A percentile compares a stretch with the other conserved stretches of the same genome.
These are phyloP conservation scores for Alloteropsis angusta DNA, from an alignment of 202 grass and related monocot genomes.

Conservation along the genomic window DNA sequence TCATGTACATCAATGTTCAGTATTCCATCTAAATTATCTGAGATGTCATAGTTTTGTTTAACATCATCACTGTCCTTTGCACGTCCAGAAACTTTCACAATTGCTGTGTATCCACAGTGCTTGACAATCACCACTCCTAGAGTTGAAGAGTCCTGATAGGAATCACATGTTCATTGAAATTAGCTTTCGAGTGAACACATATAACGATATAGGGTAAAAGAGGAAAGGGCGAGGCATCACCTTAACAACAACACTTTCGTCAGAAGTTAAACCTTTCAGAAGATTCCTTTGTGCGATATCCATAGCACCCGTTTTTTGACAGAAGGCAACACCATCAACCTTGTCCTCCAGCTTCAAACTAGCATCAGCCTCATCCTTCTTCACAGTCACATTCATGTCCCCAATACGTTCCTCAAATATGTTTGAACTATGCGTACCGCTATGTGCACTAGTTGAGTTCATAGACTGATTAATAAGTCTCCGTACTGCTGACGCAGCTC, in stretches of 20 bases:
- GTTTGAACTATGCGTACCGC: constrained; percentile 29
- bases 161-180: constrained; percentile 19
- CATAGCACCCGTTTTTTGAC: constrained; percentile 32
- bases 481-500: constrained; percentile 53
- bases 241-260: constrained; percentile 73
- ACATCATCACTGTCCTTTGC: constrained; percentile 23
- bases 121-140: constrained; percentile 90
- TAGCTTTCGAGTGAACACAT: not conserved
- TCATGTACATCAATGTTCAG: constrained; percentile 56
- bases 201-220: not conserved
- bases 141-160: constrained; percentile 55
- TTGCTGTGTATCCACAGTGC: constrained; percentile 89
- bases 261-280: constrained; percentile 91
- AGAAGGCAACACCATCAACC: constrained; percentile 57
- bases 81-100: constrained; percentile 57
- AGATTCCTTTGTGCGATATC: constrained; percentile 78
- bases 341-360: constrained; percentile 64
- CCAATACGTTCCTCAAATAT: constrained; percentile 57
- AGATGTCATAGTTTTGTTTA: constrained; percentile 32
- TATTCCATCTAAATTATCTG: constrained; percentile 53
- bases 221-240: constrained; percentile 35
- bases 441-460: constrained; percentile 15
- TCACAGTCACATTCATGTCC: constrained; percentile 68
- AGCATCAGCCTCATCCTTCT: constrained; percentile 60
- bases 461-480: constrained; percentile 18